phyloP scores from a whole-genome alignment of 352 stramenopile genomes.

The Globisporangium sylvaticum region DNA sequence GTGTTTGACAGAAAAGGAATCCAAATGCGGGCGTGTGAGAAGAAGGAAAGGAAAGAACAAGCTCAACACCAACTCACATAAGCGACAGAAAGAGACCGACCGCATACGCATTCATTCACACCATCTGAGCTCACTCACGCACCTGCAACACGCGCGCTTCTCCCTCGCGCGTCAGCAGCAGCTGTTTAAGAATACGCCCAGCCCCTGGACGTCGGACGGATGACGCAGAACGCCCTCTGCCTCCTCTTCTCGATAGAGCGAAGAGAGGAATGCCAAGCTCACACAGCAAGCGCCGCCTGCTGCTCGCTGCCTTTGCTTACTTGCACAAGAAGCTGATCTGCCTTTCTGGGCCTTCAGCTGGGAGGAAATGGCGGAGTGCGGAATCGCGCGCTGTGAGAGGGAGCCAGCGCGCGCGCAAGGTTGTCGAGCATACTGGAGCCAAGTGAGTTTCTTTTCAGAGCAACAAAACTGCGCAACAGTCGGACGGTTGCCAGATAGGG shows the following conservation, averaged over 20 bases:
- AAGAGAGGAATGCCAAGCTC: neutral
- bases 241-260: neutral
- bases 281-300: neutral
- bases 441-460: neutral
- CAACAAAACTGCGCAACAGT: neutral
- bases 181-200: neutral
- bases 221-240: neutral
- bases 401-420: neutral
- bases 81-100: neutral
- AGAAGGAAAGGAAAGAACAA: neutral
- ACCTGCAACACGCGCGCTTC: neutral
- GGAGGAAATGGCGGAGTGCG: slow-evolving; percentile 3
- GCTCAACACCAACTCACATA: neutral
- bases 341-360: slow-evolving; percentile 1
- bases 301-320: neutral
- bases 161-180: neutral
- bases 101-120: neutral
- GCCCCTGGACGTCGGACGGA: neutral
- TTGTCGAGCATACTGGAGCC: neutral
- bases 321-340: neutral
- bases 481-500: neutral
- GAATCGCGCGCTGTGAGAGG: neutral
- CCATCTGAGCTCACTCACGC: neutral
- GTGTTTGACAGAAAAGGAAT: neutral
- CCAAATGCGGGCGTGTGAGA: neutral